Conservation (phyloP, 805 yeast genomes). For the Metschnikowia koreensis region DNA sequence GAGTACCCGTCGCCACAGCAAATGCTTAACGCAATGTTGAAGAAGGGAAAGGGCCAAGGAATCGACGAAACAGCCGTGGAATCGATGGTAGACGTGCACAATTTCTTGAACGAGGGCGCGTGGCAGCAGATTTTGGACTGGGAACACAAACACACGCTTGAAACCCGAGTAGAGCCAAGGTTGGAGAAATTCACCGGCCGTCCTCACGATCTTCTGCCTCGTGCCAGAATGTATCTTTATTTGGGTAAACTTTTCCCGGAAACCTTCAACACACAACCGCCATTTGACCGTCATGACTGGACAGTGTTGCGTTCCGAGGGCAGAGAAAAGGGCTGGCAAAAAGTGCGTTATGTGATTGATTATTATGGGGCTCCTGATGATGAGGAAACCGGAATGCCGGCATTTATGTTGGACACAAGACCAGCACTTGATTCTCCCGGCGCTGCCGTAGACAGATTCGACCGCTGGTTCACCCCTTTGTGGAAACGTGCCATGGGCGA, state of each 20-base stretch:
- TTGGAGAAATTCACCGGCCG: constrained; percentile 85
- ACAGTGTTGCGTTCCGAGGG: constrained; percentile 73
- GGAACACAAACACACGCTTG: constrained; percentile 72
- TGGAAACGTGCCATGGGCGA: constrained; percentile 73
- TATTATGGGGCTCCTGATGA: constrained; percentile 96
- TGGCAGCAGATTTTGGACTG: constrained; percentile 93
- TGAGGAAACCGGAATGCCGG: constrained; percentile 80
- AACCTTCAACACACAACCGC: constrained; percentile 72
- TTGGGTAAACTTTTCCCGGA: constrained; percentile 72
- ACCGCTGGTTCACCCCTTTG: constrained; percentile 63
- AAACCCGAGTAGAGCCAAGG: constrained; percentile 64
- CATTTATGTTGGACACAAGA: constrained; percentile 89
- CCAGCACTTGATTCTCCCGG: constrained; percentile 80
- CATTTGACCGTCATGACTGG: constrained; percentile 99
- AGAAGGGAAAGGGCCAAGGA: constrained; percentile 86
- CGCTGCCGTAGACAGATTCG: constrained; percentile 66
- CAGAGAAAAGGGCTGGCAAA: constrained; percentile 49
- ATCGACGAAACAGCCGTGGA: constrained; percentile 95
- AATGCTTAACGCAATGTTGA: constrained; percentile 96
- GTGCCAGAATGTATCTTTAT: constrained; percentile 67
- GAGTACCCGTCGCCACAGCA: constrained; percentile 99
- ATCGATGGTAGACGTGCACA: constrained; percentile 95
- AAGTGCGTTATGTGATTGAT: constrained; percentile 88
- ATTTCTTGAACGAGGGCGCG: constrained; percentile 94
- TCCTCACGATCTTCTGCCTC: constrained; percentile 83